Evolutionary conservation across 1,139 yeast species (phyloP).

Genomic region (Diutina pseudorugosa): DNA sequence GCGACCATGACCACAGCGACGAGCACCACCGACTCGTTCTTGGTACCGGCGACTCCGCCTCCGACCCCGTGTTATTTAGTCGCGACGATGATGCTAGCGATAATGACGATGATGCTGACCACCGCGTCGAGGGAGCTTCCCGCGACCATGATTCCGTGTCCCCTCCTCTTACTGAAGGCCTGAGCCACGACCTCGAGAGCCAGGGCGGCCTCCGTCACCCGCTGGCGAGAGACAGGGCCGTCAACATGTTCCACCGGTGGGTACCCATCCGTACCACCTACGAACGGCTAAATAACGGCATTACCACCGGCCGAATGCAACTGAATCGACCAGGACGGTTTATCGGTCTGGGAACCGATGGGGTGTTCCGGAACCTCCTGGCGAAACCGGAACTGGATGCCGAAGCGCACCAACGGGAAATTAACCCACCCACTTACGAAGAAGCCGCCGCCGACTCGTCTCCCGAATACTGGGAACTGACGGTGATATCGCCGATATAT

Average conservation of each 20-base stretch:
- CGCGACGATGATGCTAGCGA: background rate
- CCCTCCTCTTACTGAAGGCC: background rate
- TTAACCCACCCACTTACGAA: conserved; percentile 82
- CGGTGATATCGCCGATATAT: conserved; percentile 73
- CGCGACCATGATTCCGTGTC: background rate
- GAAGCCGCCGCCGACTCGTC: conserved; percentile 92
- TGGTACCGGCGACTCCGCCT: background rate
- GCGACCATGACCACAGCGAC: background rate
- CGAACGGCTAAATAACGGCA: conserved; percentile 31
- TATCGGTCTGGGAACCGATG: conserved; percentile 59
- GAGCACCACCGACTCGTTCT: background rate
- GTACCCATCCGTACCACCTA: conserved; percentile 33
- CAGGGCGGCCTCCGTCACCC: conserved; percentile 5
- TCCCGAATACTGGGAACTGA: conserved; percentile 95
- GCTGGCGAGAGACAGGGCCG: conserved; percentile 19
- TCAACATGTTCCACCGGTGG: conserved; percentile 22
- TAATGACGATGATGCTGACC: background rate
- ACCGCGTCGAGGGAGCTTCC: background rate
- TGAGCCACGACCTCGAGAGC: conserved; percentile 1
- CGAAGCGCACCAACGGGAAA: conserved; percentile 23
- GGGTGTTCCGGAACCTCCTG: conserved; percentile 82
- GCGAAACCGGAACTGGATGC: conserved; percentile 69
- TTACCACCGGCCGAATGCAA: conserved; percentile 34
- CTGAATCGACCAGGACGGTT: conserved; percentile 32
- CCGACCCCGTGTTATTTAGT: background rate